Evolutionary conservation across 2,329 filamentous ascomycete species (phyloP).

Genomic region (Ceratocystis lukuohia): DNA sequence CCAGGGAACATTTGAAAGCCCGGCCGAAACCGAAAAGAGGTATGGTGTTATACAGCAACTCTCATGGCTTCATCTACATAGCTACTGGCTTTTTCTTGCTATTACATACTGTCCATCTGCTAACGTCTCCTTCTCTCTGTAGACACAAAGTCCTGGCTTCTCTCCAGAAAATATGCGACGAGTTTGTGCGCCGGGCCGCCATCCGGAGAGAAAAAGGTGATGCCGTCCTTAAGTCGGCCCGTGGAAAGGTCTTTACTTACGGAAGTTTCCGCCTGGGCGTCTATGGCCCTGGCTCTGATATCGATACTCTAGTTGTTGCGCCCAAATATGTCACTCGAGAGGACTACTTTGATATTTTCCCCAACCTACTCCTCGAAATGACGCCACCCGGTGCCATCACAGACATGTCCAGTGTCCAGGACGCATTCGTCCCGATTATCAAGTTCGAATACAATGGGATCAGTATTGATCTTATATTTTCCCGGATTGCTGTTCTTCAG

Average conservation of each 20-base stretch:
- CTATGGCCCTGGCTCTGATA: conserved; percentile 90
- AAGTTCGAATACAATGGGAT: conserved; percentile 86
- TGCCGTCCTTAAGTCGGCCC: conserved; percentile 65
- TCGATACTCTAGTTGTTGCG: conserved; percentile 86
- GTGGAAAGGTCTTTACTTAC: conserved; percentile 89
- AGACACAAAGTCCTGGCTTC: conserved; percentile 62
- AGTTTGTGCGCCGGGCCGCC: conserved; percentile 76
- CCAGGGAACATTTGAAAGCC: conserved; percentile 84
- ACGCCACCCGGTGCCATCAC: conserved; percentile 66
- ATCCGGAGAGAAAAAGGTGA: conserved; percentile 43
- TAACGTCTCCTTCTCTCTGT: not conserved
- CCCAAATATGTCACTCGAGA: conserved; percentile 79
- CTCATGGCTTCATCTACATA: not conserved
- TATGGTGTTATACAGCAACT: conserved; percentile 27
- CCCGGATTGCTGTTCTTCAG: conserved; percentile 55
- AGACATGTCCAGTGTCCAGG: conserved; percentile 71
- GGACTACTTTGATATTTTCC: conserved; percentile 86
- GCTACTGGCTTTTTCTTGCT: not conserved
- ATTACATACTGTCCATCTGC: not conserved
- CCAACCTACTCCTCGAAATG: conserved; percentile 63
- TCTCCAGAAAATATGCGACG: conserved; percentile 66
- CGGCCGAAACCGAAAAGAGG: conserved; percentile 73
- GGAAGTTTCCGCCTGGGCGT: conserved; percentile 92
- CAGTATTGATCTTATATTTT: conserved; percentile 89
- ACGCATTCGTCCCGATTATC: conserved; percentile 93